Percentiles rank a stretch among this genome's conserved stretches.
These are phyloP conservation scores for Cicer judaicum DNA, from an alignment of 306 rosid genomes.

Conservation along the genomic window DNA sequence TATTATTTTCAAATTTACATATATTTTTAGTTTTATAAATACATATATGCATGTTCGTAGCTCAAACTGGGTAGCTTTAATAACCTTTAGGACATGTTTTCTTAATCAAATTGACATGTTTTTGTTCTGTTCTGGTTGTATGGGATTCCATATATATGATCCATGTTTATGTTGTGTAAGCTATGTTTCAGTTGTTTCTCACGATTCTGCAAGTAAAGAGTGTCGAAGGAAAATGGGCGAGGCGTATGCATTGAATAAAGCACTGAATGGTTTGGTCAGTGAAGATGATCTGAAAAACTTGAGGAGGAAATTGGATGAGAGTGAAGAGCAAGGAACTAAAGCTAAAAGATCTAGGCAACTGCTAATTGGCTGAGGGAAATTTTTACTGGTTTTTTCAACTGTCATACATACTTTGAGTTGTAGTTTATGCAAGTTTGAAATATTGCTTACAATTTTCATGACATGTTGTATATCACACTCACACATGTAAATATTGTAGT, in stretches of 20 bases:
- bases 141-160: conserved; percentile 12
- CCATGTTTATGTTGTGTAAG: conserved; percentile 16
- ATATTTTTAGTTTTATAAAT: not conserved
- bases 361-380: conserved; percentile 46
- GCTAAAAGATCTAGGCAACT: conserved; percentile 58
- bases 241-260: conserved; percentile 77
- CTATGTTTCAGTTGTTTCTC: conserved; percentile 78
- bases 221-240: conserved; percentile 75
- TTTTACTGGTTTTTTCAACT: not conserved
- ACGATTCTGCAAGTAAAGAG: conserved; percentile 83
- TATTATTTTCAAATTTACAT: not conserved
- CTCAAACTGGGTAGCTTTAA: not conserved
- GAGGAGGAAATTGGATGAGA: conserved; percentile 63
- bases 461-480: conserved; percentile 20
- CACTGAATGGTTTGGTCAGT: conserved; percentile 63
- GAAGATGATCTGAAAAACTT: conserved; percentile 65
- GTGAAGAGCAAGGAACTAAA: conserved; percentile 47
- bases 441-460: conserved; percentile 25
- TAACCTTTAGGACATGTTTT: conserved; percentile 2
- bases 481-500: conserved; percentile 8
- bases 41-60: not conserved
- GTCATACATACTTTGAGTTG: not conserved
- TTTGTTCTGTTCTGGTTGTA: not conserved
- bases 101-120: conserved; percentile 11
- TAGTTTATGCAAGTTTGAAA: conserved; percentile 5